Base-by-base conservation (phyloP, 352 stramenopile species). In the Stephanocyclus meneghinianus region DNA sequence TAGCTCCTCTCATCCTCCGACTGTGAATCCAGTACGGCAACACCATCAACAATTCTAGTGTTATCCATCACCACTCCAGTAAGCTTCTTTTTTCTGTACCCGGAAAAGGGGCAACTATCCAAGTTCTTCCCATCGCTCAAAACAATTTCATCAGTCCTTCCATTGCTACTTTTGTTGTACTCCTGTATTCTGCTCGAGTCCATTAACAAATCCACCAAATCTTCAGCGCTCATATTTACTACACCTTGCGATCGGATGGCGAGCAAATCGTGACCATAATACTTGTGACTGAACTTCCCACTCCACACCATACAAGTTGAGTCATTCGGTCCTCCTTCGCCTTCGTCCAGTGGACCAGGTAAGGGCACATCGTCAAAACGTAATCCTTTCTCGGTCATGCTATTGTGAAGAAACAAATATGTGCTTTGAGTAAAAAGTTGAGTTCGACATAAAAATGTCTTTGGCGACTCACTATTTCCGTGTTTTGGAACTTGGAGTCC, bases 161-260 rank as follows among this genome's bases (percentile, higher is more conserved):
- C 89, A 40, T 90, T 80, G 68, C 81, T 91, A 16, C 90, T 85
- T 59, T 91, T 91, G 66, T 93, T 93, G 74, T 93, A 93, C 74
- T 91, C 81, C 35, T 86, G 75, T 2, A 92, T 87, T 16, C 87
- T 78, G 30, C 7, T 67, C 26, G 78, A 89, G 80, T 93, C 89
- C 40, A 93, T 84, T 3, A 93, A 62, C 47, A 93, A 74, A 67
- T 92, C 87, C 4, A 90, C 78, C 4, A 93, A 64, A 0, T 80
- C 70, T 65, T 91, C 80, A 0, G 89, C 42, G 45, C 68, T 82
- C 72, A 86, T 87, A 30, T 85, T 79, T 4, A 93, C 69, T 45
- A 92, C 75, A 30, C 78, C 87, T 59, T 81, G 77, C 7, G 78
- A 80, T 15, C 87, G 74, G 50, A 93, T 81, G 0, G 80, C 86